Evolutionary conservation across 495 filamentous ascomycete genomes (phyloP), one percentile per base, ranked within the genome.

Genomic region (Annulohypoxylon moriforme): DNA sequence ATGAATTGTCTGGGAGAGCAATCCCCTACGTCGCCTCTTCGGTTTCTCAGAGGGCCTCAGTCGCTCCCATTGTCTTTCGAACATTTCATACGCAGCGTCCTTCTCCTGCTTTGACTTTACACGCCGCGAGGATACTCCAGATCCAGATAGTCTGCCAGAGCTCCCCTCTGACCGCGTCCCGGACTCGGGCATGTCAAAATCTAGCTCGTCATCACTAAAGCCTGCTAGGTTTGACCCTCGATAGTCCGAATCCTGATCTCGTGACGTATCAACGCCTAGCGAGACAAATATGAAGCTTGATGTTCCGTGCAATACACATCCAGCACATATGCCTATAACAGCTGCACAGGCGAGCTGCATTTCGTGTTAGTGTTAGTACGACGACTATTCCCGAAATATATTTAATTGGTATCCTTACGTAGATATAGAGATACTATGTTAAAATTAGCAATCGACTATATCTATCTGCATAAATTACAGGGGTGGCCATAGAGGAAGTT

Each of bases 391-490:
- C 38, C 47, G 18, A 10, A 10, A 52, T 52, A 60, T 53, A 31
- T n/a, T 8, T 22, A 27, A 60, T 20, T 46, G 50, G 25, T 36
- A n/a, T 58, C 52, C 78, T 69, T 75, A 80, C 78, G 61, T 79
- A 92, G 73, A 88, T 88, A 72, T 91, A 89, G 22, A 92, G 74
- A 52, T 88, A 87, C 90, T 91, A 31, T 58, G 14, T 60, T 57
- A 36, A 20, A 50, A 58, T 58, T 60, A 60, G 42, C 50, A 38
- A 70, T 52, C 75, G 42, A 78, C 72, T 68, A 68, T 77, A 47
- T 46, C 69, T 71, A 67, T 66, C 73, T 63, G 72, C 69, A 65
- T 53, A 73, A 52, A 50, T 64, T 73, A 63, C 25, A 68, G 46
- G 50, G 59, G 13, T 31, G 25, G 56, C 50, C 40, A 46, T 49